phyloP scores from a whole-genome alignment of 2,329 filamentous ascomycete genomes.

The Bipolaris bicolor region DNA sequence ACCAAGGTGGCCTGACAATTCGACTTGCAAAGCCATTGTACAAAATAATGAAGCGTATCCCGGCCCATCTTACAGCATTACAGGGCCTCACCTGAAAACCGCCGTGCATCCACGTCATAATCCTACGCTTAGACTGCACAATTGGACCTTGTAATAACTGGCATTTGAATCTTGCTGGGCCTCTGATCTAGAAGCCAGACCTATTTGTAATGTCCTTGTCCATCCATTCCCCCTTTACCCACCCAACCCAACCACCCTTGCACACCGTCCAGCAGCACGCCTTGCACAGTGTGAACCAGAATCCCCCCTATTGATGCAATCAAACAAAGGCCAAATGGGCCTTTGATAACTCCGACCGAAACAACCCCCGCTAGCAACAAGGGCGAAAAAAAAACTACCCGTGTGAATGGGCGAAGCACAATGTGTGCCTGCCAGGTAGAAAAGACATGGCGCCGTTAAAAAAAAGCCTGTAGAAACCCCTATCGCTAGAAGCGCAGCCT shows the following conservation, averaged over 20 bases:
- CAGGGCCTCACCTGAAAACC: background rate
- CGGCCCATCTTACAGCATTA: background rate
- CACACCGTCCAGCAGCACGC: constrained; percentile 15
- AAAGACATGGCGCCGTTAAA: constrained; percentile 7
- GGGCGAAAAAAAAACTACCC: background rate
- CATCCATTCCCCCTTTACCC: background rate
- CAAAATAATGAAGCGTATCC: background rate
- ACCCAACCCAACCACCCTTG: background rate
- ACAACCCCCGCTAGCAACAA: constrained; percentile 10
- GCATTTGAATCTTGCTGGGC: background rate
- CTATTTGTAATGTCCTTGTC: background rate
- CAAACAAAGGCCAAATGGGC: constrained; percentile 3
- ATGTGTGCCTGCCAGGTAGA: constrained; percentile 3
- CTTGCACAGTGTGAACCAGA: constrained; percentile 2
- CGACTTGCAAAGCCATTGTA: background rate
- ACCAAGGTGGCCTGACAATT: background rate
- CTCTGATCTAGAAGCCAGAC: background rate
- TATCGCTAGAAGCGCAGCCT: constrained; percentile 6
- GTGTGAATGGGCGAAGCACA: constrained; percentile 8
- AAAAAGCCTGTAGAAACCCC: background rate
- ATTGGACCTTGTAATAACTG: background rate
- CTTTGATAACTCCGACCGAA: constrained; percentile 1
- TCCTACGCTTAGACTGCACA: background rate
- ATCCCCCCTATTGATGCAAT: background rate
- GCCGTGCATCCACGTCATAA: too few species aligned